phyloP scores from a whole-genome alignment of 1,139 yeast species.

The Magnusiomyces magnusii region DNA sequence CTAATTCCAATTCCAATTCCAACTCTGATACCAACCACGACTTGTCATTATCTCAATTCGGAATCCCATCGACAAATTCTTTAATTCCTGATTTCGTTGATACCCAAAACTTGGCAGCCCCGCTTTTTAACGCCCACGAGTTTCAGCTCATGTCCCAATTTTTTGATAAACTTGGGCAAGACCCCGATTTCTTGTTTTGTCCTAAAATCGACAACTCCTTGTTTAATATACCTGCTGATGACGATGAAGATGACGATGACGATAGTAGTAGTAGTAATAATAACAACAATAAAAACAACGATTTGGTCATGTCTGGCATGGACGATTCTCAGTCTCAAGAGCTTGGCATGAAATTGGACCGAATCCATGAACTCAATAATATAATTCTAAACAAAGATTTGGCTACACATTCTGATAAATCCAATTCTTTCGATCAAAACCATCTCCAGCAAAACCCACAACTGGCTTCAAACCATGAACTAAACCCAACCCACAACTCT shows the following conservation, averaged over 20 bases:
- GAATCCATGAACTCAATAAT: not conserved
- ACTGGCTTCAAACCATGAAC: too few species aligned
- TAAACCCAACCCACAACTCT: not conserved
- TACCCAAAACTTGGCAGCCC: slow-evolving; percentile 7
- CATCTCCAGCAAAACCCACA: too few species aligned
- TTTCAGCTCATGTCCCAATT: slow-evolving; percentile 33
- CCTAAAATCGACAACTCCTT: slow-evolving; percentile 24
- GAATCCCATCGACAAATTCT: not conserved
- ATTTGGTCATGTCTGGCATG: not conserved
- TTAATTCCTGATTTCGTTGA: not conserved
- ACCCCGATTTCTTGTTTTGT: slow-evolving; percentile 32
- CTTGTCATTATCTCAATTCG: not conserved
- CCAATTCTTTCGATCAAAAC: too few species aligned
- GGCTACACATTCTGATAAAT: not conserved
- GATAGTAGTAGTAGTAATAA: not conserved
- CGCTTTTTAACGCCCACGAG: slow-evolving; percentile 33
- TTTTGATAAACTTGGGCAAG: slow-evolving; percentile 34
- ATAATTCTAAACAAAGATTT: not conserved
- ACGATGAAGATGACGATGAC: too few species aligned
- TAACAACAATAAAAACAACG: not conserved
- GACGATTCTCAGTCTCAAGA: not conserved
- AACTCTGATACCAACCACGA: not conserved
- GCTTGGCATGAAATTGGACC: not conserved
- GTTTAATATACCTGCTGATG: not conserved
- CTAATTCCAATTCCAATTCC: not conserved